These are phyloP conservation scores for Ricinus communis DNA, from an alignment of 345 rosid genomes.

Conservation along the genomic window DNA sequence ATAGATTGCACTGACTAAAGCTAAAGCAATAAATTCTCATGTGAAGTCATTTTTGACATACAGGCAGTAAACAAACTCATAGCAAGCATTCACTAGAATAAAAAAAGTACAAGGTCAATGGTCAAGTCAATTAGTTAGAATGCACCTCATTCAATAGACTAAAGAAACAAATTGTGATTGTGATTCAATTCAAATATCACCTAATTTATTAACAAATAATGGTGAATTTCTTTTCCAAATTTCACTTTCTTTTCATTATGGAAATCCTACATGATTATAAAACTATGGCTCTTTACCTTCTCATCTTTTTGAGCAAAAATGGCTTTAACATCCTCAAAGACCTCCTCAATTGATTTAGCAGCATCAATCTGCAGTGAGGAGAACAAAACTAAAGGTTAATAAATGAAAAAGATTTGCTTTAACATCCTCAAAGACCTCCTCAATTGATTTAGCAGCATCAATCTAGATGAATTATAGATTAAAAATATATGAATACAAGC, in stretches of 20 bases:
- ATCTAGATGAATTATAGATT: background rate
- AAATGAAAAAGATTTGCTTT: no score
- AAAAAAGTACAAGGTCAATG: background rate
- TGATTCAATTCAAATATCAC: background rate
- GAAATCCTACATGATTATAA: slow-evolving; percentile 14
- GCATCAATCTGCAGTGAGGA: slow-evolving; percentile 22
- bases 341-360: slow-evolving; percentile 25
- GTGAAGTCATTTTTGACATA: background rate
- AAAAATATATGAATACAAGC: background rate
- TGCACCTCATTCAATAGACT: background rate
- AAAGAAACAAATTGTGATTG: background rate
- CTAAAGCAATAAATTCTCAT: background rate
- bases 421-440: slow-evolving; percentile 18
- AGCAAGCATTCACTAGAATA: background rate
- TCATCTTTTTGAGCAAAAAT: slow-evolving; percentile 41
- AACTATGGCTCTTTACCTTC: slow-evolving; percentile 34
- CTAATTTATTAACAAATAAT: background rate
- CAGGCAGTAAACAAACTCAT: background rate
- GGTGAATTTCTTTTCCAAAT: slow-evolving; percentile 1
- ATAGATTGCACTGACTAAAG: background rate
- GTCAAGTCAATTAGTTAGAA: background rate
- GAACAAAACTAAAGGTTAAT: slow-evolving; percentile 3
- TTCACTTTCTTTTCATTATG: background rate
- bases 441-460: slow-evolving; percentile 26
- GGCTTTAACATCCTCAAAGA: slow-evolving; percentile 26